phyloP scores from a whole-genome alignment of 352 stramenopile species.

The Pythium volutum region DNA sequence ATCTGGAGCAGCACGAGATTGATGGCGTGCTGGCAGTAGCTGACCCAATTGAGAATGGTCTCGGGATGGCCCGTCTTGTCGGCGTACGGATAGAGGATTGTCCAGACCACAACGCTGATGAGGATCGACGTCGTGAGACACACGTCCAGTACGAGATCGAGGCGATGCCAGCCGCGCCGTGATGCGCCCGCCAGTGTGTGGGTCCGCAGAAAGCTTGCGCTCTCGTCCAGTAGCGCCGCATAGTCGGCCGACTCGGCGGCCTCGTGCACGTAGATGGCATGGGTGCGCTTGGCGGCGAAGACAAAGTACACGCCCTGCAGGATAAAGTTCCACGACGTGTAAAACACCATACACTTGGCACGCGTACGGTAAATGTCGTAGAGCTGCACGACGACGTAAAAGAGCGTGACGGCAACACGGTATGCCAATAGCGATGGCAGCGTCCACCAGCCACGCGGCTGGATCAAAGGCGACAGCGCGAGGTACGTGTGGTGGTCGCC shows the following conservation, averaged over 20 bases:
- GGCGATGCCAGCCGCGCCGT: conserved; percentile 42
- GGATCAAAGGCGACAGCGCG: conserved; percentile 34
- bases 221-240: conserved; percentile 42
- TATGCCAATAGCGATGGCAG: conserved; percentile 41
- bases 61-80: conserved; percentile 41
- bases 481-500: conserved; percentile 28
- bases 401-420: conserved; percentile 30
- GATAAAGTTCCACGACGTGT: conserved; percentile 88
- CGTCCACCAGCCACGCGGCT: conserved; percentile 45
- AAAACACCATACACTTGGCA: conserved; percentile 59
- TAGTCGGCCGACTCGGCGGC: conserved; percentile 26
- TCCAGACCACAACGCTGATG: conserved; percentile 71
- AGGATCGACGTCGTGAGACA: conserved; percentile 63
- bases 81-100: conserved; percentile 69
- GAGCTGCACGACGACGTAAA: conserved; percentile 55
- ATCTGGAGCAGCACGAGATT: conserved; percentile 71
- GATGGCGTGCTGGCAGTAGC: conserved; percentile 74
- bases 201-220: conserved; percentile 14
- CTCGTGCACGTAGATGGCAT: conserved; percentile 28
- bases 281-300: conserved; percentile 31
- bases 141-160: conserved; percentile 68
- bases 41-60: conserved; percentile 67
- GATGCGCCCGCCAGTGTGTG: conserved; percentile 11
- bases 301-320: conserved; percentile 63
- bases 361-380: conserved; percentile 58